A percentile compares a stretch with the other conserved stretches of the same genome.
These are phyloP conservation scores for Canavalia gladiata DNA, from an alignment of 306 rosid genomes.

Conservation along the genomic window DNA sequence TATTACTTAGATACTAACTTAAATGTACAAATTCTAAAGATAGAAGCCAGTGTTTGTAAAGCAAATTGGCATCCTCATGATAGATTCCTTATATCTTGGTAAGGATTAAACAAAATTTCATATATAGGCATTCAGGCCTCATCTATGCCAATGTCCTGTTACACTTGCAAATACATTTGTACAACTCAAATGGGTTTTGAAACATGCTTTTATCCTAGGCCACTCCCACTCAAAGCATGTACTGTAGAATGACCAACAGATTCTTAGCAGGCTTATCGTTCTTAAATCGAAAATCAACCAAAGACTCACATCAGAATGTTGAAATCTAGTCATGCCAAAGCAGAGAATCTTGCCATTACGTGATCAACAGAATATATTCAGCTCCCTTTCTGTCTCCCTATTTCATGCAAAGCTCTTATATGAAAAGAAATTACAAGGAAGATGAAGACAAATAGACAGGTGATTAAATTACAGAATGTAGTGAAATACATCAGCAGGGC, in stretches of 20 bases:
- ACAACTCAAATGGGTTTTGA: not conserved
- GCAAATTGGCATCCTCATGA: not conserved
- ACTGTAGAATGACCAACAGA: conserved; percentile 16
- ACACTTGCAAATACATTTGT: conserved; percentile 14
- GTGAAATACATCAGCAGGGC: conserved; percentile 29
- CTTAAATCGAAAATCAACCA: conserved; percentile 39
- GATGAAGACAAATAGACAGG: conserved; percentile 28
- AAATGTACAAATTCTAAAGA: not conserved
- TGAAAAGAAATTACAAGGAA: conserved; percentile 32
- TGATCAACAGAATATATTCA: conserved; percentile 26
- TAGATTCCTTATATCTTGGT: conserved; percentile 11
- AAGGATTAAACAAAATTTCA: not conserved
- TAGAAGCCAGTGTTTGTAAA: not conserved
- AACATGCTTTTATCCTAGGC: conserved; percentile 1
- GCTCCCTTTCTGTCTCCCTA: conserved; percentile 41
- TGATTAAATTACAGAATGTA: conserved; percentile 29
- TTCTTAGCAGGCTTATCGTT: conserved; percentile 11
- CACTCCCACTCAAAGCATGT: conserved; percentile 25
- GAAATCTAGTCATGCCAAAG: conserved; percentile 16
- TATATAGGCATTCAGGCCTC: conserved; percentile 24
- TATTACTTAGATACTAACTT: not conserved
- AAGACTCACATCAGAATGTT: conserved; percentile 26
- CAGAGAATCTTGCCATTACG: conserved; percentile 37
- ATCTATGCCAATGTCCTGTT: conserved; percentile 11
- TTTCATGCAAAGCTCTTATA: not conserved